Conservation (phyloP, 768 basidiomycete genomes). For the Mycena galopus region DNA sequence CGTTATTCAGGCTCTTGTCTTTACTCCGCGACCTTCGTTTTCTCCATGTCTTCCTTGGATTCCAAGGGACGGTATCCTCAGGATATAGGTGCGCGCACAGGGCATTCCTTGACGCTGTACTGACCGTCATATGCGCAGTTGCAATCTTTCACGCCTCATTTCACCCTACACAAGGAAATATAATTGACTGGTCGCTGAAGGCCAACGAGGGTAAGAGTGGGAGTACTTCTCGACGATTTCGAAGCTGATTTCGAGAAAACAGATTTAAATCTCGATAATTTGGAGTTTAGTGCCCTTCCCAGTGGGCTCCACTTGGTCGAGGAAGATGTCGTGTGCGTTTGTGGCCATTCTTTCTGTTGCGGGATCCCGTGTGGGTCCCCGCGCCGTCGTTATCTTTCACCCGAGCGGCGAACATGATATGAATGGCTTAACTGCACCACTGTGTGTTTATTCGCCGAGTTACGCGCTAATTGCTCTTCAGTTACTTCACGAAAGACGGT, state of each 20-base stretch:
- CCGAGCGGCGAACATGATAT: too few relatives aligned
- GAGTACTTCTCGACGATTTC: background rate
- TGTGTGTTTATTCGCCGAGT: too few relatives aligned
- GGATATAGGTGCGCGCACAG: conserved; percentile 62
- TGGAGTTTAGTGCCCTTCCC: conserved; percentile 87
- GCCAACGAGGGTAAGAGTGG: conserved; percentile 71
- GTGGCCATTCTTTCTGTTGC: background rate
- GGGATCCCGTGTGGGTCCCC: background rate
- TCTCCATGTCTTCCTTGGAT: conserved; percentile 34
- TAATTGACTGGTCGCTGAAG: conserved; percentile 84
- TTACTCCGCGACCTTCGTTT: conserved; percentile 20
- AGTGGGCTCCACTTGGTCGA: conserved; percentile 87
- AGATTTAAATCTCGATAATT: conserved; percentile 77
- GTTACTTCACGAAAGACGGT: conserved; percentile 79
- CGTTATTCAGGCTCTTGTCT: conserved; percentile 6
- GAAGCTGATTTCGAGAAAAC: background rate
- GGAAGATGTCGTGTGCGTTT: conserved; percentile 79
- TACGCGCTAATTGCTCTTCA: conserved; percentile 42
- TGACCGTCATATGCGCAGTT: conserved; percentile 55
- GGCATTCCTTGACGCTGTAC: background rate
- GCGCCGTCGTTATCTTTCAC: background rate
- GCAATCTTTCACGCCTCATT: conserved; percentile 90
- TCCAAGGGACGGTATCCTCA: conserved; percentile 52
- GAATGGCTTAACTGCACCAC: too few relatives aligned
- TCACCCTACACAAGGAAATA: conserved; percentile 85